Conservation (phyloP, 441 rosid genomes). For the Lepidium campestre region DNA sequence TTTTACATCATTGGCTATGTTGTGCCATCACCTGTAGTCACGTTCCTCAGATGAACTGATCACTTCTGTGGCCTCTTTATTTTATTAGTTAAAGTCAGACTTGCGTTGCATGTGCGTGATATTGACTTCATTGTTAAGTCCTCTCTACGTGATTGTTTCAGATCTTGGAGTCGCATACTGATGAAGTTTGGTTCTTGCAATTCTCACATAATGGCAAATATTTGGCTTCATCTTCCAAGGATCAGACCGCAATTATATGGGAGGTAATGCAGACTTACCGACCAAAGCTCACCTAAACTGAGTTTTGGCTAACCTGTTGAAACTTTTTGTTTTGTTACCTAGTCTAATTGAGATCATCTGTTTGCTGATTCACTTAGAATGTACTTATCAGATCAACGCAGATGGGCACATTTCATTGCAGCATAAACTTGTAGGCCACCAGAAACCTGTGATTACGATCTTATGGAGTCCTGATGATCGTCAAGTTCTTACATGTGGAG, state of each 20-base stretch:
- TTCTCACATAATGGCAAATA: conserved; percentile 85
- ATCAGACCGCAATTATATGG: conserved; percentile 71
- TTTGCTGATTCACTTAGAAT: conserved; percentile 6
- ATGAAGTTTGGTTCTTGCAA: conserved; percentile 92
- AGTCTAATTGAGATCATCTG: background rate
- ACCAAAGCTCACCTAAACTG: background rate
- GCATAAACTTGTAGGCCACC: conserved; percentile 60
- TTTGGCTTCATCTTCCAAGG: conserved; percentile 80
- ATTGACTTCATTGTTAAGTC: conserved; percentile 21
- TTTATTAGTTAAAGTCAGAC: conserved; percentile 19
- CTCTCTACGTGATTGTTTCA: conserved; percentile 39
- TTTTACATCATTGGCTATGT: conserved; percentile 9
- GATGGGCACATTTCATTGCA: conserved; percentile 46
- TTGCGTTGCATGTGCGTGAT: conserved; percentile 21
- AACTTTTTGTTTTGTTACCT: background rate
- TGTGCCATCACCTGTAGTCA: background rate
- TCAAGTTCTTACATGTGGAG: conserved; percentile 68
- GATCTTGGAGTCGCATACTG: conserved; percentile 70
- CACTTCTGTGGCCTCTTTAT: background rate
- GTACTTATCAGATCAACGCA: conserved; percentile 40
- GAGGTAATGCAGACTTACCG: conserved; percentile 46
- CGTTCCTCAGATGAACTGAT: background rate
- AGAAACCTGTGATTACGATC: conserved; percentile 52
- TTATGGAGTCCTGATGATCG: conserved; percentile 63
- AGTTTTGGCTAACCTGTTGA: background rate